phyloP scores from a whole-genome alignment of 106 monocot species.

The Amphibolis antarctica region DNA sequence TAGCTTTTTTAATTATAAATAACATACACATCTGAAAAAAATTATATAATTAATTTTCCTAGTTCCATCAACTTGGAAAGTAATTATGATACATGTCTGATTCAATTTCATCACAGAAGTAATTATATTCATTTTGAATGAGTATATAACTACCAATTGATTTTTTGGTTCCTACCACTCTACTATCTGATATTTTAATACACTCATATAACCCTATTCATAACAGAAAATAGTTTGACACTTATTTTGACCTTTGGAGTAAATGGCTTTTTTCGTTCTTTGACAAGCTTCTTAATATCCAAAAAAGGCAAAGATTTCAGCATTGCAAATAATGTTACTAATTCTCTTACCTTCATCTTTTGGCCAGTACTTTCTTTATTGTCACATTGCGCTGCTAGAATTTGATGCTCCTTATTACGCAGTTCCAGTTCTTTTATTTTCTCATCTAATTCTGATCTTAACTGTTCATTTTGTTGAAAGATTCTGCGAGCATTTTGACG shows the following conservation, averaged over 20 bases:
- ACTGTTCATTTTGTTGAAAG: slow-evolving; percentile 65
- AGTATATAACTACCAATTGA: too few species aligned
- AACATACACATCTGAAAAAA: too few species aligned
- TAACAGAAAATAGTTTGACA: too few species aligned
- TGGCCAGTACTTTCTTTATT: slow-evolving; percentile 42
- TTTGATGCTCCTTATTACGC: slow-evolving; percentile 41
- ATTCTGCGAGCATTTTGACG: slow-evolving; percentile 58
- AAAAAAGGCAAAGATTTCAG: not conserved
- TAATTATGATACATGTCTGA: too few species aligned
- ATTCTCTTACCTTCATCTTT: slow-evolving; percentile 49
- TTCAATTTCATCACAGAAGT: too few species aligned
- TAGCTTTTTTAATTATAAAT: too few species aligned
- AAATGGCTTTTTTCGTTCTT: not conserved
- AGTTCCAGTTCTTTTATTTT: slow-evolving; percentile 55
- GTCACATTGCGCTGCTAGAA: slow-evolving; percentile 41
- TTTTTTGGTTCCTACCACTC: too few species aligned
- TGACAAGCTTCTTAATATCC: not conserved
- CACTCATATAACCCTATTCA: too few species aligned
- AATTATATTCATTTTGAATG: too few species aligned
- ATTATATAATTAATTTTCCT: too few species aligned
- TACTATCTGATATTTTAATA: too few species aligned
- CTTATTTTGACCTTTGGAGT: not conserved
- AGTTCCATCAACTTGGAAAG: too few species aligned
- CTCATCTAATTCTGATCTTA: slow-evolving; percentile 52
- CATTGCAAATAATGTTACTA: not conserved